Conservation (phyloP, 306 rosid genomes). For the Inga laurina region DNA sequence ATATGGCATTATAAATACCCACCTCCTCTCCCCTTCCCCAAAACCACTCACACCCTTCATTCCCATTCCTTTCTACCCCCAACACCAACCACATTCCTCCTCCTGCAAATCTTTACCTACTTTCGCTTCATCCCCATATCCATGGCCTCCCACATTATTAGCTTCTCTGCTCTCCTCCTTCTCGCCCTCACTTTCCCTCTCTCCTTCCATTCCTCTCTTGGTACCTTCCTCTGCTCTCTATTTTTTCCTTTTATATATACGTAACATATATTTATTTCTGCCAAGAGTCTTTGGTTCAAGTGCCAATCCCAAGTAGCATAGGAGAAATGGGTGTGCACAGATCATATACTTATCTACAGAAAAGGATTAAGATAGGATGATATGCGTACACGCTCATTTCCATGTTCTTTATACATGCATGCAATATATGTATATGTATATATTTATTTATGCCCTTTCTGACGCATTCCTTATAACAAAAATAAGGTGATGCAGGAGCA, state of each 20-base stretch:
- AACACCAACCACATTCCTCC: not conserved
- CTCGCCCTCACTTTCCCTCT: conserved; percentile 45
- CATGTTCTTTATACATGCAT: not conserved
- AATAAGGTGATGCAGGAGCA: conserved; percentile 13
- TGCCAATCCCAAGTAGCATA: too few species aligned
- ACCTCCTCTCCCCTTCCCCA: not conserved
- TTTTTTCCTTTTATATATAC: not conserved
- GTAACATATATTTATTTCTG: too few species aligned
- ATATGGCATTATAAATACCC: conserved; percentile 38
- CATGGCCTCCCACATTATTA: conserved; percentile 53
- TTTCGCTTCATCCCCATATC: not conserved
- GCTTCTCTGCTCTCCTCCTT: conserved; percentile 35
- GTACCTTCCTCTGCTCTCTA: conserved; percentile 29
- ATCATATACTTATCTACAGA: too few species aligned
- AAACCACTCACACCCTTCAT: conserved; percentile 23
- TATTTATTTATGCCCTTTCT: not conserved
- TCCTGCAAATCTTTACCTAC: not conserved
- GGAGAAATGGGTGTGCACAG: too few species aligned
- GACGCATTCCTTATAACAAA: too few species aligned
- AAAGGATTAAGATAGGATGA: too few species aligned
- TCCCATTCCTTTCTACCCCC: conserved; percentile 1
- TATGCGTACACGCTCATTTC: too few species aligned
- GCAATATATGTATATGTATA: not conserved
- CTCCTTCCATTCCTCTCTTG: conserved; percentile 54
- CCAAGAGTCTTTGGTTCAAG: too few species aligned